Conservation (phyloP, 257 asterid species). For the Nicotiana paniculata region DNA sequence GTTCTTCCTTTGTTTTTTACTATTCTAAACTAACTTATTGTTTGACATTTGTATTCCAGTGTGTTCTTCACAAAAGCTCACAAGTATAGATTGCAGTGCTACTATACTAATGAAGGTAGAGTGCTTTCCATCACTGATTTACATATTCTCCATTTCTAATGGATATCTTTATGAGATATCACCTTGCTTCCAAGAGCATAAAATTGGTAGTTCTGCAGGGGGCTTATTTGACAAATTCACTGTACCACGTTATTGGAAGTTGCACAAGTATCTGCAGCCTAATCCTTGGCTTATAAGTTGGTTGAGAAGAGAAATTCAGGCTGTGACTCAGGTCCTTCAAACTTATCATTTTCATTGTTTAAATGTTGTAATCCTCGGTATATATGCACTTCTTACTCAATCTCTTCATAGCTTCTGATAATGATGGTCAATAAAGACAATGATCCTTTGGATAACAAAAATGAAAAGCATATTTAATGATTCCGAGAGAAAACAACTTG, state of each 20-base stretch:
- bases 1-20: not conserved
- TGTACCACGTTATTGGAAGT: constrained; percentile 56
- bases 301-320: constrained; percentile 77
- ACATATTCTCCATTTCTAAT: constrained; percentile 1
- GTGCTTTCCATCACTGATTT: not conserved
- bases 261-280: constrained; percentile 46
- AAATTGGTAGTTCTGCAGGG: constrained; percentile 25
- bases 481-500: not conserved
- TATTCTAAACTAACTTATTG: not conserved
- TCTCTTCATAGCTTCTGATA: not conserved
- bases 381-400: not conserved
- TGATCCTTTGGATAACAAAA: not conserved
- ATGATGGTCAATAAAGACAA: not conserved
- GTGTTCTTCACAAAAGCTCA: constrained; percentile 61
- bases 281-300: constrained; percentile 50
- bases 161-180: not conserved
- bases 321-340: constrained; percentile 50
- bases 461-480: not conserved
- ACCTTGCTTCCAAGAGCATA: not conserved
- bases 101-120: constrained; percentile 59
- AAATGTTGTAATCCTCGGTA: not conserved
- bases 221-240: constrained; percentile 36
- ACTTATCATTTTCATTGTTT: not conserved
- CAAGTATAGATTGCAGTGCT: constrained; percentile 69
- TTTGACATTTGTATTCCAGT: constrained; percentile 29